A percentile compares a stretch with the other conserved stretches of the same genome.
These are phyloP conservation scores for Phlebiopsis gigantea DNA, from an alignment of 768 basidiomycete genomes.

Conservation along the genomic window DNA sequence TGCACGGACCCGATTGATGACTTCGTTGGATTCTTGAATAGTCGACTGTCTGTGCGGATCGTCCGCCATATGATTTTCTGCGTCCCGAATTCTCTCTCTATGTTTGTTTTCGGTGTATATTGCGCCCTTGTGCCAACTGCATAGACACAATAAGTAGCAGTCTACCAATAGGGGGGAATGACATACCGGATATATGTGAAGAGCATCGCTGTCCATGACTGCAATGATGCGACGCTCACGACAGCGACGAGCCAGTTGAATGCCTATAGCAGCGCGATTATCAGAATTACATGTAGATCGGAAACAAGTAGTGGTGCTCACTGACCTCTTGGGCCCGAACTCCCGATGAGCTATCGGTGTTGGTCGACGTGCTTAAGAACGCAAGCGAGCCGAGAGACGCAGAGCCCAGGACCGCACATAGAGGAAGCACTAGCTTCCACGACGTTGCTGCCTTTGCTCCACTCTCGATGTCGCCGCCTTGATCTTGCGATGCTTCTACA, in stretches of 20 bases:
- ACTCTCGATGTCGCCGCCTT: background rate
- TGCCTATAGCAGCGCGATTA: slow-evolving; percentile 1
- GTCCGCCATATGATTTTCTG: background rate
- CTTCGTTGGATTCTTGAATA: background rate
- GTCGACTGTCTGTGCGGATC: too few species aligned
- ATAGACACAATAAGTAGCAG: too few species aligned
- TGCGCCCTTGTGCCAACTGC: slow-evolving; percentile 22
- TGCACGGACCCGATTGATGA: slow-evolving; percentile 18
- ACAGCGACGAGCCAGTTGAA: slow-evolving; percentile 15
- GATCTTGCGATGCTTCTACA: too few species aligned
- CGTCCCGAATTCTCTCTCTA: background rate
- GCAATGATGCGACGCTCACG: slow-evolving; percentile 17
- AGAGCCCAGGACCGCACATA: slow-evolving; percentile 14
- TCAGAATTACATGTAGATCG: background rate
- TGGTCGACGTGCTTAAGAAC: slow-evolving; percentile 8
- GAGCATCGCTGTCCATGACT: slow-evolving; percentile 18
- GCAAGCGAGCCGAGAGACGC: slow-evolving; percentile 17
- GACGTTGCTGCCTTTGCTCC: background rate
- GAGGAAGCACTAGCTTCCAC: slow-evolving; percentile 13
- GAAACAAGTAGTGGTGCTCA: background rate
- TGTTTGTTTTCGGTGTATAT: slow-evolving; percentile 17
- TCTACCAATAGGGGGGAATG: background rate
- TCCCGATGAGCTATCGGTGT: too few species aligned
- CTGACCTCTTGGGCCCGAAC: background rate
- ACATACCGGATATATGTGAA: slow-evolving; percentile 19